These are phyloP conservation scores for Athelia psychrophila DNA, from an alignment of 1,284 basidiomycete species.

Conservation along the genomic window DNA sequence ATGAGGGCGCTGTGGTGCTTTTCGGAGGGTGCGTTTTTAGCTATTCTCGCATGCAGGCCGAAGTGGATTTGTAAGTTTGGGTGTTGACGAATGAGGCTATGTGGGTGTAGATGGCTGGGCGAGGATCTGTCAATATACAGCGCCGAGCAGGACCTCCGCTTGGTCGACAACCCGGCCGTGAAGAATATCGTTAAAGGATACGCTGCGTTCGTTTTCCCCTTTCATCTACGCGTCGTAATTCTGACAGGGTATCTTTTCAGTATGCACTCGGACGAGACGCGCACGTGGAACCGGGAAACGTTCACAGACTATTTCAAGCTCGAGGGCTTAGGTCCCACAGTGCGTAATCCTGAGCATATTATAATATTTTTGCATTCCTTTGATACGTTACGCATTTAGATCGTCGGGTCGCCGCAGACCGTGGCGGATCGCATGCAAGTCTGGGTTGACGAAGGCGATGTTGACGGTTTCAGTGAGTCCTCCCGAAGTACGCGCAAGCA, in stretches of 20 bases:
- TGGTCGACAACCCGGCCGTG: neutral
- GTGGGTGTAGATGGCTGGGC: neutral
- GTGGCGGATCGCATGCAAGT: neutral
- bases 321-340: neutral
- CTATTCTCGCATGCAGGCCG: too few relatives aligned
- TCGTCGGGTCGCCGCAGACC: neutral
- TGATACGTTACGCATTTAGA: neutral
- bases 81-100: neutral
- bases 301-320: neutral
- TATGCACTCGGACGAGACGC: neutral
- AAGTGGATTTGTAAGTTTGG: neutral
- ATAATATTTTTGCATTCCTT: neutral
- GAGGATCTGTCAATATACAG: neutral
- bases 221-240: neutral
- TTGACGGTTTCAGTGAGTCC: neutral
- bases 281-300: neutral
- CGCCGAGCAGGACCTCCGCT: neutral
- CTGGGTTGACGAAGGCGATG: slow-evolving; percentile 1
- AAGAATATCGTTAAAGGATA: slow-evolving; percentile 1
- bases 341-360: neutral
- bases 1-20: neutral
- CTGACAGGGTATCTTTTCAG: neutral
- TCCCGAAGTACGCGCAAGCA: too few relatives aligned
- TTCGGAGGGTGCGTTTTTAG: neutral
- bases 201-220: neutral